A percentile compares a stretch with the other conserved stretches of the same genome.
Evolutionary conservation across 495 filamentous ascomycete genomes (phyloP).

Genomic region (Neurospora sp.): DNA sequence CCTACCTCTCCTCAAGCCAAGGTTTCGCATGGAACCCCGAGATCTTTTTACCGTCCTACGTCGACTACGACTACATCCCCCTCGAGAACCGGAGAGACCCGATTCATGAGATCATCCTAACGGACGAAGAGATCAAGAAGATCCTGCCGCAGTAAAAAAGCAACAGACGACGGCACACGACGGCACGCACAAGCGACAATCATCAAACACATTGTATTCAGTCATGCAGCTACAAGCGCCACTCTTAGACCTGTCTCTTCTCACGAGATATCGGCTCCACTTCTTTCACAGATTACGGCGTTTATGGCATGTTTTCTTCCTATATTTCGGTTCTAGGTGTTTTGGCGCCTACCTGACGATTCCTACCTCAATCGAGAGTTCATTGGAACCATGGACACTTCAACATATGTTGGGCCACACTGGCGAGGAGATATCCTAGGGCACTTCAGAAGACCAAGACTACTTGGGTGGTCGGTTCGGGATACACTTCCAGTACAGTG

Average conservation of each 20-base stretch:
- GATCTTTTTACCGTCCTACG: conserved; percentile 47
- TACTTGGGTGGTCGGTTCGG: background rate
- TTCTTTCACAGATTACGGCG: background rate
- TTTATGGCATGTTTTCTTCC: background rate
- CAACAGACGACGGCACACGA: background rate
- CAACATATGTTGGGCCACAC: background rate
- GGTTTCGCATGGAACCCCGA: conserved; percentile 66
- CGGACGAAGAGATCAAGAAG: conserved; percentile 50
- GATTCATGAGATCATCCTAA: conserved; percentile 55
- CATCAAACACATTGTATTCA: background rate
- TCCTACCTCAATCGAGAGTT: background rate
- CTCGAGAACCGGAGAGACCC: conserved; percentile 58
- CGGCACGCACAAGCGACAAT: background rate
- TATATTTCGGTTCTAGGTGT: background rate
- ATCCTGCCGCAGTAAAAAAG: conserved; percentile 40
- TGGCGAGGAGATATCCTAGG: background rate
- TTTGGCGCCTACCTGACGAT: background rate
- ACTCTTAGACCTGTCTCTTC: conserved; percentile 1
- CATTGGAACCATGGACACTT: background rate
- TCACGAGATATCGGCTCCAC: conserved; percentile 1
- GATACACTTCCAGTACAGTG: background rate
- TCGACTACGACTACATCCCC: conserved; percentile 46
- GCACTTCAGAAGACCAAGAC: background rate
- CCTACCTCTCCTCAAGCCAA: conserved; percentile 57
- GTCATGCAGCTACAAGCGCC: background rate